Conservation (phyloP, 2,329 filamentous ascomycete genomes). For the Arthrocladium fulminans region DNA sequence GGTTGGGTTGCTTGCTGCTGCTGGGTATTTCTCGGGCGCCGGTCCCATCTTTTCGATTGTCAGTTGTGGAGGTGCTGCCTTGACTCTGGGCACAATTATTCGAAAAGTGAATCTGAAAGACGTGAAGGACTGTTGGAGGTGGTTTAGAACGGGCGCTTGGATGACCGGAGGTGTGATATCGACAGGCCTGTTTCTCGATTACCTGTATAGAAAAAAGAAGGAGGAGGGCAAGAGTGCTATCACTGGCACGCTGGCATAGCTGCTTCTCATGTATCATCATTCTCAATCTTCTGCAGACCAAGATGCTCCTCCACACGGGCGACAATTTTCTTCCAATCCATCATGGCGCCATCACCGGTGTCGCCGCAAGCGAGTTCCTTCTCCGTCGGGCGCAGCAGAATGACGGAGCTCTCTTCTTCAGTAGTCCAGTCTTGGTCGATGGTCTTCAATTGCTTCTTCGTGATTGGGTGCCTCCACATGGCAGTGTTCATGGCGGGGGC, state of each 20-base stretch:
- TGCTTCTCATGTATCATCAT: conserved; percentile 12
- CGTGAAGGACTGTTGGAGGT: conserved; percentile 54
- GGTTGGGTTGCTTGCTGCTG: conserved; percentile 35
- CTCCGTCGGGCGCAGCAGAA: conserved; percentile 62
- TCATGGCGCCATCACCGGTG: conserved; percentile 73
- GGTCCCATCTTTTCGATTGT: conserved; percentile 52
- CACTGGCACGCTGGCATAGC: conserved; percentile 7
- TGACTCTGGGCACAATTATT: conserved; percentile 51
- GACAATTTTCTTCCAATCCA: conserved; percentile 69
- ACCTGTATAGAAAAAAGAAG: conserved; percentile 27
- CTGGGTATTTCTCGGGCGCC: conserved; percentile 42
- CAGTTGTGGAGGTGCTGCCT: conserved; percentile 48
- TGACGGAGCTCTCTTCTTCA: conserved; percentile 50
- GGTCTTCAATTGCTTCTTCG: conserved; percentile 58
- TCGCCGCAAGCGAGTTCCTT: conserved; percentile 82
- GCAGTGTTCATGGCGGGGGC: conserved; percentile 80
- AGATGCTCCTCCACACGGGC: conserved; percentile 10
- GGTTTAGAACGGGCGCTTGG: conserved; percentile 55
- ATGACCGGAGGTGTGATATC: conserved; percentile 53
- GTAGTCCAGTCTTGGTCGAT: conserved; percentile 67
- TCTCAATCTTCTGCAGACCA: conserved; percentile 6
- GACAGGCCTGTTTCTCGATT: conserved; percentile 48
- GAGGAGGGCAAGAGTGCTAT: conserved; percentile 12
- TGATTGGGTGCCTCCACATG: conserved; percentile 85
- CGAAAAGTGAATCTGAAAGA: conserved; percentile 49